Evolutionary conservation across 2,329 filamentous ascomycete genomes (phyloP), one percentile per base, ranked within the genome.

Genomic region (Hypoxylon sp.): DNA sequence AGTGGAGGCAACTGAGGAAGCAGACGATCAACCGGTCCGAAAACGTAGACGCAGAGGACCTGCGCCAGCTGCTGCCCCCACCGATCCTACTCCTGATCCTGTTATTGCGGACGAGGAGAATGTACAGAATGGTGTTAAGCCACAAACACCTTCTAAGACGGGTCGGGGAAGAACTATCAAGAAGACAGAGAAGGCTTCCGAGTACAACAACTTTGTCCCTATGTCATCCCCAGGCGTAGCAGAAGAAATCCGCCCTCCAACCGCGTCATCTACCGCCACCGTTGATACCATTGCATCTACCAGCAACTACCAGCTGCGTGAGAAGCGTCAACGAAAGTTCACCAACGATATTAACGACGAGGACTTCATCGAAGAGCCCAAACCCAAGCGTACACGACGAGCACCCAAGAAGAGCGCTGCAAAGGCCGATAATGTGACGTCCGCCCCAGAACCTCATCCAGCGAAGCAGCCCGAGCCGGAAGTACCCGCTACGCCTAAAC

Each of bases 251-350:
- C 75, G 80, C 2, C 80, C 80, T 1, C 75, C 74, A 0, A 80
- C 80, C 0, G 75, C 81, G 2, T 79, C 78, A 0, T 83, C 81
- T 1, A 80, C 78, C 5, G 76, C 73, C 7, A 78, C 76, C 5
- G 70, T 70, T 2, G 75, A 76, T 25, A 81, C 78, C 1, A 71
- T 69, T 3, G 77, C 78, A 41, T 81, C 80, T 0, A 75, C 79
- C 0, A 75, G 81, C 2, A 75, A 80, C 60, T 80, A 80, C 1
- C 75, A 63, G n/a, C 61, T 83, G 54, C 74, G 80, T 3, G 78
- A 79, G 19, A 82, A 82, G 65, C 74, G 78, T 6, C 78, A 79
- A 60, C 79, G 79, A 60, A 77, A 78, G 38, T 82, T 80, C 70
- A 73, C 75, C 1, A 74, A 80, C 3, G 74, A 80, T 31, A 73